These are phyloP conservation scores for Phragmites australis DNA, from an alignment of 176 grass and related monocot species.

Conservation along the genomic window DNA sequence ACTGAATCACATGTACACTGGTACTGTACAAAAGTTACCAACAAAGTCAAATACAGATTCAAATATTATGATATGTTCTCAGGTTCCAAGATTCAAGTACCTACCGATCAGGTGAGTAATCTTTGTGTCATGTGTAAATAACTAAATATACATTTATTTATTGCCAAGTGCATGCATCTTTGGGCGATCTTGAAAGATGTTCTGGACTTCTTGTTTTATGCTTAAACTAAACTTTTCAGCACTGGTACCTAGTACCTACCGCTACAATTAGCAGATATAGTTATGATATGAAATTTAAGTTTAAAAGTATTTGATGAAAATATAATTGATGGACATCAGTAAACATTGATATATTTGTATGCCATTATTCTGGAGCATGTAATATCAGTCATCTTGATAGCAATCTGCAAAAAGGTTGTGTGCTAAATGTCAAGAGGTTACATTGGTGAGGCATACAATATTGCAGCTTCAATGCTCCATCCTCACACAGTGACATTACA, in stretches of 20 bases:
- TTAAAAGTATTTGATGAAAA: slow-evolving; percentile 12
- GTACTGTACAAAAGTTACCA: slow-evolving; percentile 73
- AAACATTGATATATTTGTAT: not conserved
- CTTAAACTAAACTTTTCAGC: not conserved
- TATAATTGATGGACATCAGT: not conserved
- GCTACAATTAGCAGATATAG: not conserved
- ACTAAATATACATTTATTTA: not conserved
- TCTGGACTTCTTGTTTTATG: not conserved
- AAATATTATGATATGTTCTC: slow-evolving; percentile 97
- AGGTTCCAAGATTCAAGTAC: slow-evolving; percentile 97
- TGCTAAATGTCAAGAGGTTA: slow-evolving; percentile 3
- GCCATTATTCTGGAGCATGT: not conserved
- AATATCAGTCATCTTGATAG: not conserved
- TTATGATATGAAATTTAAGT: not conserved
- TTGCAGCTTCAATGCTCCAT: not conserved
- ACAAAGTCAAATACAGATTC: slow-evolving; percentile 94
- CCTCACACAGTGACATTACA: not conserved
- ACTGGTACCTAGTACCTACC: not conserved
- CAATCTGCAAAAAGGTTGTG: not conserved
- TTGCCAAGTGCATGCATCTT: slow-evolving; percentile 1
- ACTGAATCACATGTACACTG: slow-evolving; percentile 89
- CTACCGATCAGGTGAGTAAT: slow-evolving; percentile 90
- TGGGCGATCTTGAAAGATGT: not conserved
- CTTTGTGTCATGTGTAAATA: slow-evolving; percentile 18
- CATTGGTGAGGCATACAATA: not conserved